Percentiles rank a stretch among this genome's conserved stretches.
Evolutionary conservation across 2,329 filamentous ascomycete species (phyloP).

Genomic region (Pseudocercospora fijiensis): DNA sequence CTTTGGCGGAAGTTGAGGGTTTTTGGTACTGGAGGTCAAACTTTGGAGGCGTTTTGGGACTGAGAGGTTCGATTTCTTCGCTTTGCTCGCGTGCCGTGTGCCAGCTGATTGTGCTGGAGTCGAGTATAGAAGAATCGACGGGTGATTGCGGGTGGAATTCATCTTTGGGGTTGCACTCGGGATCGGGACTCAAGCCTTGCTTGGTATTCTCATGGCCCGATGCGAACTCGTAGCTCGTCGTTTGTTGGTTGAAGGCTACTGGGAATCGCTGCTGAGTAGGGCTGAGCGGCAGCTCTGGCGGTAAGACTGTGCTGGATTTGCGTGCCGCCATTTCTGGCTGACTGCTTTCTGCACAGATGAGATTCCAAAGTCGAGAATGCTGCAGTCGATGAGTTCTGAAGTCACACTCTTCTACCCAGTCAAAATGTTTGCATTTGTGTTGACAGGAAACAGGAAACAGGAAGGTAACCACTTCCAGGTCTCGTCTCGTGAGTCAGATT

Average conservation of each 20-base stretch:
- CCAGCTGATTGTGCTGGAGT: slow-evolving; percentile 1
- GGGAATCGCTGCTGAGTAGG: not conserved
- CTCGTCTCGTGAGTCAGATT: not conserved
- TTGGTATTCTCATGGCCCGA: not conserved
- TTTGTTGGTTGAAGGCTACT: not conserved
- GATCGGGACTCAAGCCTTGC: not conserved
- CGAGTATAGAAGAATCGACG: not conserved
- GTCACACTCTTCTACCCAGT: not conserved
- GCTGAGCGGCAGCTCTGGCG: not conserved
- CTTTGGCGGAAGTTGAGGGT: not conserved
- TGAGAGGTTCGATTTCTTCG: not conserved
- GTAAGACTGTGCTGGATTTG: not conserved
- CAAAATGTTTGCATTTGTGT: not conserved
- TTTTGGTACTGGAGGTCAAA: not conserved
- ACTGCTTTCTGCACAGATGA: not conserved
- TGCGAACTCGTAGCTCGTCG: not conserved
- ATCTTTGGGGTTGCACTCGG: not conserved
- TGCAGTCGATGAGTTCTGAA: not conserved
- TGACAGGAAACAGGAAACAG: not conserved
- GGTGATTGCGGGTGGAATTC: not conserved
- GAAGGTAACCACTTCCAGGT: slow-evolving; percentile 3
- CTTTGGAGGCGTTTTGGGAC: not conserved
- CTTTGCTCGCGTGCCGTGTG: not conserved
- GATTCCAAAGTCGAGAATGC: not conserved
- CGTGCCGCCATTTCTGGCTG: not conserved